Base-by-base conservation (phyloP, 2,329 filamentous ascomycete genomes). In the Anthostomella pinea region DNA sequence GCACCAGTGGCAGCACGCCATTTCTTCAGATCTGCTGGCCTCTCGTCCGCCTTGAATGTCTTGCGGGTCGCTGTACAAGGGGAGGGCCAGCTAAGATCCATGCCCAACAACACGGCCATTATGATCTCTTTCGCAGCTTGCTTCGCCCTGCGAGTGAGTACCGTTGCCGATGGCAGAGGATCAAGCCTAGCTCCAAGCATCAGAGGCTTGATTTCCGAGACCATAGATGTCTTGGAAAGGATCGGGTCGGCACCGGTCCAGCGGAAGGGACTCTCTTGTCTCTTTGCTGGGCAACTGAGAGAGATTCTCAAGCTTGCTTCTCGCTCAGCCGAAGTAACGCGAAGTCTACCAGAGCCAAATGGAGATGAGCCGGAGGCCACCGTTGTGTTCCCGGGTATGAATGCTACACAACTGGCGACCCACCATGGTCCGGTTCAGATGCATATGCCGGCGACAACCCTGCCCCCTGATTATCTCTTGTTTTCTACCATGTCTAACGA, bases 61-160 rank as follows among this genome's bases (percentile, higher is more conserved):
- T 76, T 87, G 69, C 77, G 83, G 15, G 81, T 80, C 2, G 83
- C 83, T 0, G 84, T 87, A 5, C 83, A 86, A 57, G 83, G 83
- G 21, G 83, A 87, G 53, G 66, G 71, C 0, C 75, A 82, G 43
- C 69, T 87, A 0, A 79, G 79, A 37, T 86, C 83, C 0, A 87
- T 87, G 83, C 83, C 83, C 0, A 87, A 87, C 59, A 87, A 87
- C 49, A 86, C 83, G 0, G 77, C 83, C 37, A 85, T 87, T 46
- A 87, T 87, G 84, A 85, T 87, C 9, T 84, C 82, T 2, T 87
- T 86, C 46, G 83, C 83, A 0, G 81, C 81, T 4, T 84, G 79
- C 49, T 84, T 83, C 43, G 80, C 81, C 0, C 60, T 85, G n/a
- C 75, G 77, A 8, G 67, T 85, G 4, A 81, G 78, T 46, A 71